Base-by-base conservation (phyloP, 1,139 yeast species). In the Arxiozyma heterogenica region DNA sequence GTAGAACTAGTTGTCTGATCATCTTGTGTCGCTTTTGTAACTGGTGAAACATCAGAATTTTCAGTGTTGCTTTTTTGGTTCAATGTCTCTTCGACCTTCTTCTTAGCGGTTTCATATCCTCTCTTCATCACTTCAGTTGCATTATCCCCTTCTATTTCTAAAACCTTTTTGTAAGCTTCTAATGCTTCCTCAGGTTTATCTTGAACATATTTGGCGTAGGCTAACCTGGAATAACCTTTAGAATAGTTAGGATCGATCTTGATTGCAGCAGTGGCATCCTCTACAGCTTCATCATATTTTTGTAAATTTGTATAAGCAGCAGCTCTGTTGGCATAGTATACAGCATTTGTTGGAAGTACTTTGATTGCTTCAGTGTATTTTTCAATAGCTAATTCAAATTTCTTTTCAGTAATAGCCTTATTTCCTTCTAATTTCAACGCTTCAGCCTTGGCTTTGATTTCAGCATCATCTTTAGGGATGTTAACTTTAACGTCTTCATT, bases 171-270 rank as follows among this genome's bases (percentile, higher is more conserved):
- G 73, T 93, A 93, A 30, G 98, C 97, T 49, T 89, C 86, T 77
- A 90, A 76, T 11, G 98, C 82, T 46, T 86, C 95, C 71, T 86
- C 83, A 55, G 94, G 85, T 66, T 90, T 91, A 20, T 96, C 96
- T 58, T 86, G 76, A 25, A 96, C 95, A 69, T 85, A 91, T 66
- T 84, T 82, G 6, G 98, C 98, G 63, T 91, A 82, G 1, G 98
- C 99, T 62, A 93, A 77, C 71, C 99, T 84, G 12, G 97, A 88
- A 77, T 90, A 93, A 12, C 96, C 97, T 75, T 91, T 91, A 48
- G 96, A 82, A 65, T 89, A 93, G 20, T 74, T 65, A 50, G 96
- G 86, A 68, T 93, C 90, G 55, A 84, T 75, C 58, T 80, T 78
- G 56, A 89, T 82, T 46, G 98, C 96, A 56, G 75, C 74, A 65